Evolutionary conservation across 2,329 filamentous ascomycete species (phyloP).

Genomic region (Cucurbitaria berberidis): DNA sequence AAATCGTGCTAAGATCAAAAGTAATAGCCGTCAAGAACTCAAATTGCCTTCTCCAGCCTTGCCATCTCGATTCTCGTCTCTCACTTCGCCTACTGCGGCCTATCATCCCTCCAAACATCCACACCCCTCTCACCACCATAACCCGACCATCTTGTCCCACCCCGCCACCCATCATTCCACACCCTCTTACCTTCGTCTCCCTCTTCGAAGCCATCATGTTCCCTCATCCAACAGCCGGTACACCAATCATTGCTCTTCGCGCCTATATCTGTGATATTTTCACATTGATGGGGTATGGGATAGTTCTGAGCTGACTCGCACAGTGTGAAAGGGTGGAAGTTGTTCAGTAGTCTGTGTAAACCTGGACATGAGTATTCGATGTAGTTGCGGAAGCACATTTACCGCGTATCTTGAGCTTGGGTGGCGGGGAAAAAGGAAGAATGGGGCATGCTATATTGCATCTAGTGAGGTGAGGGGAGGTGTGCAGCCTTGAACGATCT

Average conservation of each 20-base stretch:
- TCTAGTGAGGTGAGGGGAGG: no score
- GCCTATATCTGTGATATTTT: not conserved
- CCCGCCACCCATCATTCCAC: conserved; percentile 10
- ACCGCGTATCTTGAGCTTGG: not conserved
- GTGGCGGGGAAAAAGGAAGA: not conserved
- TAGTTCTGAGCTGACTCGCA: conserved; percentile 11
- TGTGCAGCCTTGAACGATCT: no score
- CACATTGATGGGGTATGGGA: conserved; percentile 14
- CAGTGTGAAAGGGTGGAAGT: conserved; percentile 10
- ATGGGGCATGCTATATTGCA: not conserved
- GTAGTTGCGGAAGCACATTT: conserved; percentile 20
- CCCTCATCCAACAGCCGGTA: conserved; percentile 12
- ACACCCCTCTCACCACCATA: conserved; percentile 3
- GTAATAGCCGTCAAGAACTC: no score
- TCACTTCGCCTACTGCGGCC: conserved; percentile 9
- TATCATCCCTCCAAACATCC: conserved; percentile 13
- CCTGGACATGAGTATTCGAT: conserved; percentile 14
- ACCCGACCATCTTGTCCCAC: conserved; percentile 10
- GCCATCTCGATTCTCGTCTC: not conserved
- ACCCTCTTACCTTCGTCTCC: not conserved
- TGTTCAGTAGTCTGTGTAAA: conserved; percentile 4
- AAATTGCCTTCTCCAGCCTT: not conserved
- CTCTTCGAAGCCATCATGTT: conserved; percentile 3
- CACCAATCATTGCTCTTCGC: conserved; percentile 16
- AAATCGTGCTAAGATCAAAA: no score